Evolutionary conservation across 352 stramenopile genomes (phyloP).

Genomic region (Phytophthora podocarpi): DNA sequence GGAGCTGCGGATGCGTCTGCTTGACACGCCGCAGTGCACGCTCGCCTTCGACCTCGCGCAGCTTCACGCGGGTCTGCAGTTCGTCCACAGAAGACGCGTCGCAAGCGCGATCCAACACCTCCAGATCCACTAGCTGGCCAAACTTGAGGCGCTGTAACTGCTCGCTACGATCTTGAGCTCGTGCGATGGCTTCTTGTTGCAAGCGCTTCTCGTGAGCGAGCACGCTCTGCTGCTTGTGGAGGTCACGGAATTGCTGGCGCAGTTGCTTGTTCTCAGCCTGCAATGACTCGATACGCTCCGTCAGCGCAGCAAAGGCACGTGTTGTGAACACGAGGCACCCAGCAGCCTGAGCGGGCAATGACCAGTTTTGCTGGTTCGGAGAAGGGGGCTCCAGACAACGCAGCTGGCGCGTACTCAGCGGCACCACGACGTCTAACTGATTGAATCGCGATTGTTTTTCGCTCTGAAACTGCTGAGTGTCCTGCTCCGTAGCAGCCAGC

Average conservation of each 20-base stretch:
- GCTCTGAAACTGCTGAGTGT: slow-evolving; percentile 93
- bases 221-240: slow-evolving; percentile 88
- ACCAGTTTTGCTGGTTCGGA: slow-evolving; percentile 39
- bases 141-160: slow-evolving; percentile 88
- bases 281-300: slow-evolving; percentile 79
- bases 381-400: slow-evolving; percentile 52
- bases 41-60: slow-evolving; percentile 79
- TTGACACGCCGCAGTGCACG: slow-evolving; percentile 48
- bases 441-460: slow-evolving; percentile 95
- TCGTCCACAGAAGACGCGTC: slow-evolving; percentile 74
- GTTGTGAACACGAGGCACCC: slow-evolving; percentile 79
- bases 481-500: slow-evolving; percentile 80
- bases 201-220: slow-evolving; percentile 82
- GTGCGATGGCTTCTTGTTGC: slow-evolving; percentile 70
- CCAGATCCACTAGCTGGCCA: slow-evolving; percentile 82
- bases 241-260: slow-evolving; percentile 87
- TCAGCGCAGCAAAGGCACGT: slow-evolving; percentile 60
- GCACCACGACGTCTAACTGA: slow-evolving; percentile 82
- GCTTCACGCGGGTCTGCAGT: slow-evolving; percentile 69
- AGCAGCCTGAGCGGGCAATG: slow-evolving; percentile 53
- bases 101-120: slow-evolving; percentile 88
- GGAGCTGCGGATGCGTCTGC: slow-evolving; percentile 63
- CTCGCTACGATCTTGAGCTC: slow-evolving; percentile 68
- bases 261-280: slow-evolving; percentile 85
- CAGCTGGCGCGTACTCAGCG: slow-evolving; percentile 78